Evolutionary conservation across 2,329 filamentous ascomycete species (phyloP).

Genomic region (Ceratocystis huliohia): DNA sequence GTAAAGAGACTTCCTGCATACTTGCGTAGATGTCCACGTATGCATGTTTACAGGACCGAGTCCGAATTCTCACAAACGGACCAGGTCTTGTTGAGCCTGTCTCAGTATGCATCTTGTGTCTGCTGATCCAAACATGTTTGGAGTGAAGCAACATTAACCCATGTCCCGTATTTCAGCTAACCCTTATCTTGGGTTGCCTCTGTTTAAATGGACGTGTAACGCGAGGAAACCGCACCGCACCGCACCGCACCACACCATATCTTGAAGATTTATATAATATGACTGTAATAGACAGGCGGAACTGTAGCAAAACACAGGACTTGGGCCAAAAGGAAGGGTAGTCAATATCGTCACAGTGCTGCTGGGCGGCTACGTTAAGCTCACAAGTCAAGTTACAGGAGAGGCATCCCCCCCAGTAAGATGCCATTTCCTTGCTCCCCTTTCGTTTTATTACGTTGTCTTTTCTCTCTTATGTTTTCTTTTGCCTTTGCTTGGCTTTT

Average conservation of each 20-base stretch:
- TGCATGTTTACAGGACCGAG: no score
- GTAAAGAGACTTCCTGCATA: no score
- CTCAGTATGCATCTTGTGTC: no score
- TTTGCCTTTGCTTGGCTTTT: not conserved
- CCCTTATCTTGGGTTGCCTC: not conserved
- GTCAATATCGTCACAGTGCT: not conserved
- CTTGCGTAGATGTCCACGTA: no score
- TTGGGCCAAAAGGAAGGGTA: not conserved
- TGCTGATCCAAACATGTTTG: no score
- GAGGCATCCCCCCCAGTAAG: not conserved
- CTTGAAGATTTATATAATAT: not conserved
- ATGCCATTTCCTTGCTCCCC: not conserved
- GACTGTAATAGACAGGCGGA: not conserved
- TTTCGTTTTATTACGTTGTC: conserved; percentile 5
- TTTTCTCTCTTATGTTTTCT: conserved; percentile 4
- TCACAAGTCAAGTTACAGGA: not conserved
- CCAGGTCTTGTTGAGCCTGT: no score
- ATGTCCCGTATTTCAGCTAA: not conserved
- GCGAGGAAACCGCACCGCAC: not conserved
- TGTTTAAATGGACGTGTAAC: not conserved
- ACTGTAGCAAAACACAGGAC: not conserved
- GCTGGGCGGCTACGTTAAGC: not conserved
- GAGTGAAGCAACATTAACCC: not conserved
- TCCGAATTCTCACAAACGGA: no score
- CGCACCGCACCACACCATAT: no score